Evolutionary conservation across 768 basidiomycete species (phyloP).

Genomic region (Arthromyces matolae): DNA sequence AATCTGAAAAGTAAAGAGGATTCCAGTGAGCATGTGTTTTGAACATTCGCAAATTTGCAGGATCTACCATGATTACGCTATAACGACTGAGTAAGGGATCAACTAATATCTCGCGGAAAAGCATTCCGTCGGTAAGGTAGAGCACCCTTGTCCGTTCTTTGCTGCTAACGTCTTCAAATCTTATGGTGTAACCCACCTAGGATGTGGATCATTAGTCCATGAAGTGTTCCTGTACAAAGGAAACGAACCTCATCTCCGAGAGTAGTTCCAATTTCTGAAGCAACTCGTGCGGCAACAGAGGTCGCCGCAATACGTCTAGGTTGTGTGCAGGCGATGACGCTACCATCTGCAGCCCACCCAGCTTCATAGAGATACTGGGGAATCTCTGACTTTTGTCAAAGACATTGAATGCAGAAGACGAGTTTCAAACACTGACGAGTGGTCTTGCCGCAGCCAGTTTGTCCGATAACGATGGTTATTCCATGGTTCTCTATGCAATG

Average conservation of each 20-base stretch:
- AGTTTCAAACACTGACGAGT: constrained; percentile 63
- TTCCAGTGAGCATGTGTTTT: too few species aligned
- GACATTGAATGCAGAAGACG: constrained; percentile 7
- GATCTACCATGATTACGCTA: constrained; percentile 88
- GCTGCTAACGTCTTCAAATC: constrained; percentile 90
- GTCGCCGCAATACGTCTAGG: constrained; percentile 93
- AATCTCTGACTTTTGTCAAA: constrained; percentile 56
- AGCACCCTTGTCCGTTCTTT: constrained; percentile 84
- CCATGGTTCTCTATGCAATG: constrained; percentile 82
- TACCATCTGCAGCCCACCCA: constrained; percentile 85
- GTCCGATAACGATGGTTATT: constrained; percentile 85
- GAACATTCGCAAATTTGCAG: too few species aligned
- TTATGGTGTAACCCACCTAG: constrained; percentile 95
- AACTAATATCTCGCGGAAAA: constrained; percentile 89
- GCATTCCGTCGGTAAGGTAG: constrained; percentile 98
- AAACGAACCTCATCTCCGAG: constrained; percentile 80
- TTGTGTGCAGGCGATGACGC: constrained; percentile 89
- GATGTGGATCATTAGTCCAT: constrained; percentile 1
- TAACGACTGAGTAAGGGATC: constrained; percentile 91
- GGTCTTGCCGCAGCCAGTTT: constrained; percentile 97
- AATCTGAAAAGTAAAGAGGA: too few species aligned
- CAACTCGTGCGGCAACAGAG: constrained; percentile 87
- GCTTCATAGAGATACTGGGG: constrained; percentile 93
- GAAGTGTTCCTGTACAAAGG: constrained; percentile 21
- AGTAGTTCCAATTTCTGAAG: constrained; percentile 84